These are phyloP conservation scores for Solanum pinnatisectum DNA, from an alignment of 257 asterid species.

Conservation along the genomic window DNA sequence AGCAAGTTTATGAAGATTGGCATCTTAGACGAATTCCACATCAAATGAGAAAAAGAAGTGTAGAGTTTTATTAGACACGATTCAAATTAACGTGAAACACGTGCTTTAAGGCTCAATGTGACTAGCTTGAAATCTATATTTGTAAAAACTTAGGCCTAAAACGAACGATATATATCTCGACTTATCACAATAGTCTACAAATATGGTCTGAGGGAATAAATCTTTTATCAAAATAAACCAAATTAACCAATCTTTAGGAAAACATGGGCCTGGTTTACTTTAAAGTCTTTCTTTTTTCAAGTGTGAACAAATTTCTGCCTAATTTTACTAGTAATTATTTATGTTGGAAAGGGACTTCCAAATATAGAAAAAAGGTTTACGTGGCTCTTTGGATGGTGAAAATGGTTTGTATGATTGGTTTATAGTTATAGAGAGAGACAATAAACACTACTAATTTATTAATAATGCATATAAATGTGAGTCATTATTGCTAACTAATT, in stretches of 20 bases:
- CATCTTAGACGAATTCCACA: not conserved
- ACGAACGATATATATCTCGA: not conserved
- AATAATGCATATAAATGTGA: too few species aligned
- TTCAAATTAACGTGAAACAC: not conserved
- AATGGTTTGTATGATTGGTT: not conserved
- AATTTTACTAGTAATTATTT: not conserved
- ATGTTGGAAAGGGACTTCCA: not conserved
- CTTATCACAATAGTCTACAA: not conserved
- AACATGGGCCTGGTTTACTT: not conserved
- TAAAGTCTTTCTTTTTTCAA: not conserved
- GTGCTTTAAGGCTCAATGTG: not conserved
- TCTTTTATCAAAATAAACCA: not conserved
- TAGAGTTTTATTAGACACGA: not conserved
- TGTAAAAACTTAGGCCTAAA: accelerated
- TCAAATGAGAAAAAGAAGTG: not conserved
- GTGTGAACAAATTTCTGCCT: not conserved
- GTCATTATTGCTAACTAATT: too few species aligned
- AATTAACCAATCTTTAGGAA: not conserved
- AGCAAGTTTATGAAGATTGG: not conserved
- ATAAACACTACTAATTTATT: not conserved
- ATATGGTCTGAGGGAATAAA: not conserved
- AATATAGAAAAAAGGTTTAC: not conserved
- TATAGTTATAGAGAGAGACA: not conserved
- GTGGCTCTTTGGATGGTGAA: not conserved
- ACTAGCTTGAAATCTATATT: not conserved